phyloP scores from a whole-genome alignment of 371 early-diverging fungal genomes.

The Chytridiales sp. region DNA sequence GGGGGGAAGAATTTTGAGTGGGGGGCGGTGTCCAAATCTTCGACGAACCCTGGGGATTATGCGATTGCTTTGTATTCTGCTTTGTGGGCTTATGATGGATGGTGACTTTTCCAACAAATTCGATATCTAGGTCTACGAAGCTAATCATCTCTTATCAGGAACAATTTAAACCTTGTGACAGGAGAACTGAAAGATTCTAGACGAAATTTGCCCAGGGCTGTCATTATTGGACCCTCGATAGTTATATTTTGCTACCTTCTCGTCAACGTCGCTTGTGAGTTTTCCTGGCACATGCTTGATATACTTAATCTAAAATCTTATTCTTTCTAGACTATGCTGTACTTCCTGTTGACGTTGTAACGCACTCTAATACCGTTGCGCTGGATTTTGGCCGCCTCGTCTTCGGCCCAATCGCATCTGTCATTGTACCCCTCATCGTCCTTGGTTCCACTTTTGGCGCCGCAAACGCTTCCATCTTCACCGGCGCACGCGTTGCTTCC shows the following conservation, averaged over 20 bases:
- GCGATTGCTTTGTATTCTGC: conserved; percentile 76
- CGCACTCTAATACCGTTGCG: conserved; percentile 14
- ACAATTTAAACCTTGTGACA: conserved; percentile 83
- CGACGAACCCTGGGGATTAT: conserved; percentile 64
- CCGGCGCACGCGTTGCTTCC: conserved; percentile 71
- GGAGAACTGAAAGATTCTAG: conserved; percentile 88
- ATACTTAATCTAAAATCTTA: background rate
- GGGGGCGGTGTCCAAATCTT: conserved; percentile 59
- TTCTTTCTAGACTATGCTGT: conserved; percentile 58
- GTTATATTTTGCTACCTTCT: conserved; percentile 78
- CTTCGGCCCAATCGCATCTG: conserved; percentile 68
- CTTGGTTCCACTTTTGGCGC: conserved; percentile 77
- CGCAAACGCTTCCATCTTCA: conserved; percentile 73
- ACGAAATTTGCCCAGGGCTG: conserved; percentile 71
- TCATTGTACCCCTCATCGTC: conserved; percentile 72
- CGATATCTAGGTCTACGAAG: background rate
- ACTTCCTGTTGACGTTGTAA: conserved; percentile 49
- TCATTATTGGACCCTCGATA: conserved; percentile 62
- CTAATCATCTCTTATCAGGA: conserved; percentile 35
- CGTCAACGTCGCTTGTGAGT: conserved; percentile 76
- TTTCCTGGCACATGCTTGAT: no score
- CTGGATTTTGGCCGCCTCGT: conserved; percentile 70
- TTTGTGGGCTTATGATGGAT: conserved; percentile 93
- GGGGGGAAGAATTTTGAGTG: conserved; percentile 52
- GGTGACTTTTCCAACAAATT: conserved; percentile 35